Evolutionary conservation across 306 rosid genomes (phyloP), one percentile per base, ranked within the genome.

Genomic region (Pachyrhizus erosus): DNA sequence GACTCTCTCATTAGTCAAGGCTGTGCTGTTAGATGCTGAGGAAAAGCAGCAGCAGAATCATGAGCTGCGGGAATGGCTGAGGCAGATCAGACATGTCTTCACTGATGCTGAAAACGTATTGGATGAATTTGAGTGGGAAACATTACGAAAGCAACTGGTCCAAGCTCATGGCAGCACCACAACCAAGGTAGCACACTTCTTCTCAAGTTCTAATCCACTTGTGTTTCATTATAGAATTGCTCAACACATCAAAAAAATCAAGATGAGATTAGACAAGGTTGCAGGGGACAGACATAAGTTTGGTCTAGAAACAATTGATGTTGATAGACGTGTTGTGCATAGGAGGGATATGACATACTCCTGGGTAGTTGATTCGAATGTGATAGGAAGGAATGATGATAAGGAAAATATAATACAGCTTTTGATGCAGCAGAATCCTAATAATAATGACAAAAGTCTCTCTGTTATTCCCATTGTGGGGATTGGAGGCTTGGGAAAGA

Each of bases 341-440:
- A 14, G 11, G 27, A 12, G 78, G 46, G 78, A 79, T 8, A 43
- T 66, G 84, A 34, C 81, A 20, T 24, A 76, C 72, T 77, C 91
- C 52, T 33, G 10, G 21, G 46, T 84, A 9, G 5, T 18, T 69
- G 70, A 80, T 26, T 78, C 85, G 6, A 81, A 89, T 10, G 84
- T 82, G 48, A 20, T 89, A 65, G 91, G 87, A 49, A 84, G 90
- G 49, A 65, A 71, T 5, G 15, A 15, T 10, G 87, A 87, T 10
- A 76, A 45, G 37, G 57, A 76, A 45, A 37, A 70, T 2, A 83
- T 83, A 13, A 39, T 80, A 13, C 2, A 58, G 24, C 75, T 46
- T 72, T 67, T 87, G 78, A 9, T 57, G 71, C 42, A 46, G 4
- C 37, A 5, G 3, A 43, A 46, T 18, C 46, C 23, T 18, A 14